These are phyloP conservation scores for Cyclocybe cylindracea DNA, from an alignment of 768 basidiomycete species.

Conservation along the genomic window DNA sequence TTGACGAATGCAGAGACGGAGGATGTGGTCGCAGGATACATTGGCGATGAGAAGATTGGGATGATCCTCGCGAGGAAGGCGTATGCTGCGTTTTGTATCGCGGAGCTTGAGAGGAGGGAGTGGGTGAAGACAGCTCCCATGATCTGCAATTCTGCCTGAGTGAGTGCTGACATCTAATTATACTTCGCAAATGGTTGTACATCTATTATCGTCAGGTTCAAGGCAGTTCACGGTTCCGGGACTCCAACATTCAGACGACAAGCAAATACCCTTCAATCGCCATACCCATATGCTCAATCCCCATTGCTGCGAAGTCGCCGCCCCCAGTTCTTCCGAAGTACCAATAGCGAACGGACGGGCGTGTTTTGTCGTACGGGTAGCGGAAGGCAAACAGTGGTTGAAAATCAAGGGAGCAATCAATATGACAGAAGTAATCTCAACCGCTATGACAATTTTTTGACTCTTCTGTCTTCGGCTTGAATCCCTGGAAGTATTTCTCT, in stretches of 20 bases:
- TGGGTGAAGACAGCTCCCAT: constrained; percentile 61
- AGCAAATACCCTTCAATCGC: too few relatives aligned
- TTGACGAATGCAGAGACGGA: constrained; percentile 50
- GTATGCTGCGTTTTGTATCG: constrained; percentile 60
- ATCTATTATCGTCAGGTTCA: background rate
- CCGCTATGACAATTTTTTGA: background rate
- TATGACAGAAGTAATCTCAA: too few relatives aligned
- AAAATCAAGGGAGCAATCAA: too few relatives aligned
- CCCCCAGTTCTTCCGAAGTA: too few relatives aligned
- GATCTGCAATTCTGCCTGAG: constrained; percentile 27
- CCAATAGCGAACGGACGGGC: too few relatives aligned
- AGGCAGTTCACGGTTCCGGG: too few relatives aligned
- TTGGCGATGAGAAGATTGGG: constrained; percentile 62
- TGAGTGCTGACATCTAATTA: background rate
- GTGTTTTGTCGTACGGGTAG: too few relatives aligned
- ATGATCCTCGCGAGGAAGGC: constrained; percentile 53
- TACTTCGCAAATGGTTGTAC: background rate
- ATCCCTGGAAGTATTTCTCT: constrained; percentile 85
- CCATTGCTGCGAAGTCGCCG: too few relatives aligned
- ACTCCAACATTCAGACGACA: too few relatives aligned
- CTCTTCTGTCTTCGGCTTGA: constrained; percentile 39
- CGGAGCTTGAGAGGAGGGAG: constrained; percentile 55
- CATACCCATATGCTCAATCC: too few relatives aligned
- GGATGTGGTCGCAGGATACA: constrained; percentile 59
- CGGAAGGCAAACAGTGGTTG: too few relatives aligned